Conservation (phyloP, 2,329 filamentous ascomycete species). For the Colletotrichum limetticola region DNA sequence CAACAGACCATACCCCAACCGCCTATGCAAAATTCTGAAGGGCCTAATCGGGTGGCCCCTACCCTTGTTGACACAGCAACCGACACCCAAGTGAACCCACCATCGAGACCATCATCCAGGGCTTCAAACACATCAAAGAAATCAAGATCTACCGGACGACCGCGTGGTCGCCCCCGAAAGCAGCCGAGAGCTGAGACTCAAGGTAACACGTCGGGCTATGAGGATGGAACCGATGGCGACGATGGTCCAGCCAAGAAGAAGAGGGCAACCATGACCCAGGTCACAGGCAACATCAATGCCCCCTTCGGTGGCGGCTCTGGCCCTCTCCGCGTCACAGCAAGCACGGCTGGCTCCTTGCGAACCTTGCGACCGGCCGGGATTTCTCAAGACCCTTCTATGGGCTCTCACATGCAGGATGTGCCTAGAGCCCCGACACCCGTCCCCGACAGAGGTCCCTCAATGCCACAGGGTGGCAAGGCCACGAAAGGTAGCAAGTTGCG, state of each 20-base stretch:
- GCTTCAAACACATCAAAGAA: conserved; percentile 58
- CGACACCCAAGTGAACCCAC: conserved; percentile 49
- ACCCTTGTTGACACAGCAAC: conserved; percentile 39
- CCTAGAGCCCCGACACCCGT: conserved; percentile 83
- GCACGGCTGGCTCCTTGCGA: conserved; percentile 87
- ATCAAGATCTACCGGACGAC: conserved; percentile 62
- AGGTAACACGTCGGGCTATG: conserved; percentile 80
- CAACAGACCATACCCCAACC: conserved; percentile 26
- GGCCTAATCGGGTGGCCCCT: conserved; percentile 49
- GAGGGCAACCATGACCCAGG: conserved; percentile 80
- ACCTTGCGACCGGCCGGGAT: conserved; percentile 80
- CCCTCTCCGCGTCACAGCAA: conserved; percentile 89
- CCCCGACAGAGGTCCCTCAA: conserved; percentile 58
- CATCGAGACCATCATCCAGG: conserved; percentile 70
- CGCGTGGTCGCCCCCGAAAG: conserved; percentile 67
- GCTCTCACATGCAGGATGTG: conserved; percentile 73
- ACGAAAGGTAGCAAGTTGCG: conserved; percentile 62
- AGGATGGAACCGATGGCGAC: conserved; percentile 72
- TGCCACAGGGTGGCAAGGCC: conserved; percentile 42
- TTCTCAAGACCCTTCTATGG: conserved; percentile 53
- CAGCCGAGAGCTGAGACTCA: conserved; percentile 54
- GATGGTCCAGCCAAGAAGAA: conserved; percentile 72
- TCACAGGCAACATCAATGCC: conserved; percentile 76
- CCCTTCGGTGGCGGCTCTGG: conserved; percentile 80
- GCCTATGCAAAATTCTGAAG: conserved; percentile 38